Evolutionary conservation across 148 eudicot genomes (phyloP).

Genomic region (Cornus controversa): DNA sequence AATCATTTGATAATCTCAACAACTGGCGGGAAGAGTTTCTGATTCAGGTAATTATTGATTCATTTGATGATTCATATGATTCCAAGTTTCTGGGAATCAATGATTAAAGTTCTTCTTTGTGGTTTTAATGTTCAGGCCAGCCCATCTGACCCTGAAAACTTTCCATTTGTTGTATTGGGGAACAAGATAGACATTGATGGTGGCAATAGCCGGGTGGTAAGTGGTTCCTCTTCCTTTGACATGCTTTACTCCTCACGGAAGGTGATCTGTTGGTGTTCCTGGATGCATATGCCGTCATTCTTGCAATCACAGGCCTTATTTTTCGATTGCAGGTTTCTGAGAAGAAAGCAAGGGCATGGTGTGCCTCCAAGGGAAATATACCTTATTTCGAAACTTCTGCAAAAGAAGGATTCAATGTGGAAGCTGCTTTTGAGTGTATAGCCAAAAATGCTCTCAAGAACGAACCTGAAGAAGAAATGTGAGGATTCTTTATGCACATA

Average conservation of each 20-base stretch:
- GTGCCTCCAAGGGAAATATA: conserved; percentile 69
- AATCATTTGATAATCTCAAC: conserved; percentile 72
- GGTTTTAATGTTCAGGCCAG: conserved; percentile 53
- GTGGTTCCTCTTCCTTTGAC: conserved; percentile 7
- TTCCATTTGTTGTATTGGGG: conserved; percentile 82
- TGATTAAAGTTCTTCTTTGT: not conserved
- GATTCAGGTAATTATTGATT: conserved; percentile 48
- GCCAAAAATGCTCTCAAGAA: conserved; percentile 63
- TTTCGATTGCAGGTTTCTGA: conserved; percentile 47
- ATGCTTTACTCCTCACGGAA: not conserved
- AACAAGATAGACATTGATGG: conserved; percentile 80
- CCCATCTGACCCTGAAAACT: conserved; percentile 80
- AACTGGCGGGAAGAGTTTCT: conserved; percentile 80
- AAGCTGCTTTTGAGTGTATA: conserved; percentile 67
- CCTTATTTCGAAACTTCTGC: conserved; percentile 76
- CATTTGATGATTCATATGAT: not conserved
- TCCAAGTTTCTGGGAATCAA: not conserved
- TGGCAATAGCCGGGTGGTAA: conserved; percentile 84
- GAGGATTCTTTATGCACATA: conserved; percentile 23
- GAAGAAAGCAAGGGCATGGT: conserved; percentile 74
- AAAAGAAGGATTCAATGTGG: conserved; percentile 65
- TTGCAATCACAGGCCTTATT: not conserved
- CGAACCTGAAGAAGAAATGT: conserved; percentile 64
- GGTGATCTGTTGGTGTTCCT: not conserved
- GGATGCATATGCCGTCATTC: not conserved